Evolutionary conservation across 1,139 yeast genomes (phyloP).

Genomic region (Candida pseudoviswanathii): DNA sequence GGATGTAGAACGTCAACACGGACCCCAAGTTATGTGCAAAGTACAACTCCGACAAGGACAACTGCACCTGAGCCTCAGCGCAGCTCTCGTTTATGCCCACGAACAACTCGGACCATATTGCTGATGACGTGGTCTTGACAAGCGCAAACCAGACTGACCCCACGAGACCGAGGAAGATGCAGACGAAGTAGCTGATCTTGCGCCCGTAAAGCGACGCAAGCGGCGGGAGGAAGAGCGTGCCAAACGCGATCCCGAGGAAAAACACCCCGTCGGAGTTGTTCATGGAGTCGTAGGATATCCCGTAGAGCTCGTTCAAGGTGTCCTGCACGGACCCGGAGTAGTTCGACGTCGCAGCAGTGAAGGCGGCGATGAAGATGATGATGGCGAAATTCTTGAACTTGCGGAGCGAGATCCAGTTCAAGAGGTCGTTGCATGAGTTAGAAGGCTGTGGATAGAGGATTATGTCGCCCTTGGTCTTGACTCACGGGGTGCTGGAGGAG

Average conservation of each 20-base stretch:
- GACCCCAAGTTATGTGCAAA: slow-evolving; percentile 79
- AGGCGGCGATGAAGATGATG: slow-evolving; percentile 67
- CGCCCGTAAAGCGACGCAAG: slow-evolving; percentile 74
- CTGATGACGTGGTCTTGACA: slow-evolving; percentile 58
- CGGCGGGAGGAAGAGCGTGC: no score
- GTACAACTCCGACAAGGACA: slow-evolving; percentile 71
- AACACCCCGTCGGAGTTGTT: slow-evolving; percentile 84
- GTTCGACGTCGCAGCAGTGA: slow-evolving; percentile 83
- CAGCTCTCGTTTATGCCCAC: slow-evolving; percentile 84
- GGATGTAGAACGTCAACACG: slow-evolving; percentile 68
- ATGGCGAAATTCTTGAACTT: slow-evolving; percentile 61
- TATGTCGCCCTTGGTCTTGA: slow-evolving; percentile 29
- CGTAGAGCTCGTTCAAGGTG: slow-evolving; percentile 61
- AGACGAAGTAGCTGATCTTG: slow-evolving; percentile 65
- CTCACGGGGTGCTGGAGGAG: no score
- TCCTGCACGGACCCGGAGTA: slow-evolving; percentile 82
- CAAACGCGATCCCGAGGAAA: slow-evolving; percentile 74
- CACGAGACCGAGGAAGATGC: slow-evolving; percentile 59
- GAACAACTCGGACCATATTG: slow-evolving; percentile 79
- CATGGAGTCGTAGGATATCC: slow-evolving; percentile 72
- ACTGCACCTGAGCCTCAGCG: slow-evolving; percentile 85
- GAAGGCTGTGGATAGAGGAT: slow-evolving; percentile 44
- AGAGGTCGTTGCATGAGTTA: slow-evolving; percentile 49
- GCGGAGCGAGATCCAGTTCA: slow-evolving; percentile 51
- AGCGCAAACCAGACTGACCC: slow-evolving; percentile 78